Base-by-base conservation (phyloP, 352 stramenopile species). In the Paralagenidium karlingii region DNA sequence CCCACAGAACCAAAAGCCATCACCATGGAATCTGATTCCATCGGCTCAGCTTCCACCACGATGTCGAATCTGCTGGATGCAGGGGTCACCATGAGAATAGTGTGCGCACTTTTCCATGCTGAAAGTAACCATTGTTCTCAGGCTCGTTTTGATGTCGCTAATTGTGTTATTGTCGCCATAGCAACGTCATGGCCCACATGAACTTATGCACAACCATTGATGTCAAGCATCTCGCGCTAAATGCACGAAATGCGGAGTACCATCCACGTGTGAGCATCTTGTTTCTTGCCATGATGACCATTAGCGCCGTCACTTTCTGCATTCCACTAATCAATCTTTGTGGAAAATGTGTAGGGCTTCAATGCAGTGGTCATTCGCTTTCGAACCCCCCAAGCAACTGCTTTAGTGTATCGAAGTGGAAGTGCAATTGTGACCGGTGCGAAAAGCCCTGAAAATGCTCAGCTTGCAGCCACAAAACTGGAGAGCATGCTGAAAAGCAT, bases 221-320 rank as follows among this genome's bases (percentile, higher is more conserved):
- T 47, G 45, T 79, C 44, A 63, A 82, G 49, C 54, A 63, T 24
- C 59, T 86, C 33, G 73, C 68, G 27, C 46, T 82, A 40, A 55
- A 75, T 24, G 68, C 83, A 34, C 73, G 73, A 38, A 83, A 86
- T 49, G 62, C 73, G 1, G 68, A 80, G 53, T 86, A 83, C 51
- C 55, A 62, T 10, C 67, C 58, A 16, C 58, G 68, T 32, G 68
- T 83, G 49, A 3, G 49, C 16, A 13, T 12, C 18, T 46, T 16
- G 15, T 37, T 22, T 24, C 3, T n/a, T 36, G 26, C 33, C n/a
- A n/a, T 47, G 24, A 32, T 5, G 15, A 6, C 19, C 3, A 24
- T 18, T 40, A 24, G 3, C 25, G 18, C 15, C 32, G 16, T 37
- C n/a, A 16, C 18, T 45, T 10, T 10, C 8, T n/a, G 13, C 2